phyloP scores from a whole-genome alignment of 2,329 filamentous ascomycete genomes.

The Didymella pomorum region DNA sequence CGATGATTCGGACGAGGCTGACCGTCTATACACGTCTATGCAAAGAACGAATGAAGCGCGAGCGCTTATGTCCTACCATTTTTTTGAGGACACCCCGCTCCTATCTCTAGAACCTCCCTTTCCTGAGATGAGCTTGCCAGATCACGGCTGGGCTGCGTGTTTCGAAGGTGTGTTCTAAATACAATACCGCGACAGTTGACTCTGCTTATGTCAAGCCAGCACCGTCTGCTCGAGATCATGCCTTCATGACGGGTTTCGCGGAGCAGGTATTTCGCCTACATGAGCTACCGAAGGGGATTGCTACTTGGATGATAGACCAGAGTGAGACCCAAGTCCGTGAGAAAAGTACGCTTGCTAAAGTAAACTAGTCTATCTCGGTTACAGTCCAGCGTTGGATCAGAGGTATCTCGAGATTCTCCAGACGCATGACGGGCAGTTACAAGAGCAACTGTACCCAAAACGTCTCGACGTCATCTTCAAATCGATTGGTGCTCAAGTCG shows the following conservation, averaged over 20 bases:
- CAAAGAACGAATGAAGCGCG: constrained; percentile 67
- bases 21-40: constrained; percentile 65
- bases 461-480: constrained; percentile 63
- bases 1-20: constrained; percentile 72
- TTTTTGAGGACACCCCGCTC: constrained; percentile 52
- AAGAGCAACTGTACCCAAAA: constrained; percentile 49
- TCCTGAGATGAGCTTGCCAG: constrained; percentile 36
- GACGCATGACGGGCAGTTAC: constrained; percentile 38
- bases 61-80: constrained; percentile 63
- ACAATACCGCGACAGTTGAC: background rate
- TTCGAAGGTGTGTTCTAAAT: constrained; percentile 38
- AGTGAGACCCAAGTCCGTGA: constrained; percentile 23
- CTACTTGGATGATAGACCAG: constrained; percentile 55
- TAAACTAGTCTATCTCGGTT: constrained; percentile 40
- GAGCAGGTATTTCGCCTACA: constrained; percentile 49
- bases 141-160: constrained; percentile 43
- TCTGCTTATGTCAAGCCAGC: constrained; percentile 29
- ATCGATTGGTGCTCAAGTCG: constrained; percentile 61
- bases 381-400: constrained; percentile 46
- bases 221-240: constrained; percentile 44
- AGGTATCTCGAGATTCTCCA: constrained; percentile 47
- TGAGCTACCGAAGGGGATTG: constrained; percentile 49
- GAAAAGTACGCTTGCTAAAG: constrained; percentile 21
- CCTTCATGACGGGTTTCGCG: constrained; percentile 54
- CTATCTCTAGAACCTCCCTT: constrained; percentile 15